phyloP scores from a whole-genome alignment of 257 asterid species.

The Agastache rugosa region DNA sequence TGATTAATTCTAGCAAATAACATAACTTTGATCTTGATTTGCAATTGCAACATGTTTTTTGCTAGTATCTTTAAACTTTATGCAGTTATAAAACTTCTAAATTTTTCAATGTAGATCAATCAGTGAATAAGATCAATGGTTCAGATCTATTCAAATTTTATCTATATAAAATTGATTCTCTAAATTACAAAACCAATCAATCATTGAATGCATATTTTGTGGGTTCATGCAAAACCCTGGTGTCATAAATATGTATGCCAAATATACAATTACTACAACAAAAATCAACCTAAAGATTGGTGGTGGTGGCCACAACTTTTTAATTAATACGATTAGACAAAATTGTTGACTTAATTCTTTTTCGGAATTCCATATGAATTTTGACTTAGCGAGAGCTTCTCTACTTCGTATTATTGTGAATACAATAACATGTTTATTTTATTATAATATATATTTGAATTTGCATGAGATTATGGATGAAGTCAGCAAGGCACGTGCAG shows the following conservation, averaged over 20 bases:
- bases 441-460: background rate
- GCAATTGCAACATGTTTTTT: too few relatives aligned
- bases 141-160: too few relatives aligned
- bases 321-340: background rate
- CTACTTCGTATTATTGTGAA: background rate
- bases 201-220: slow-evolving; percentile 29
- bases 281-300: slow-evolving; percentile 33
- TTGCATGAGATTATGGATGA: slow-evolving; percentile 4
- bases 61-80: too few relatives aligned
- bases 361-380: slow-evolving; percentile 15
- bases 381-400: slow-evolving; percentile 31
- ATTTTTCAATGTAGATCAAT: too few relatives aligned
- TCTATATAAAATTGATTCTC: too few relatives aligned
- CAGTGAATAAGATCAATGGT: too few relatives aligned
- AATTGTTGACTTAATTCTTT: background rate
- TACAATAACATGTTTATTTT: background rate
- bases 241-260: slow-evolving; percentile 18
- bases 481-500: slow-evolving; percentile 34
- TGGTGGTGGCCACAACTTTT: slow-evolving; percentile 49
- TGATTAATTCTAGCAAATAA: too few relatives aligned
- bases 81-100: too few relatives aligned
- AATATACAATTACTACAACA: background rate
- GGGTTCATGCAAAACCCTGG: slow-evolving; percentile 37
- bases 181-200: background rate
- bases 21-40: too few relatives aligned